phyloP scores from a whole-genome alignment of 2,329 filamentous ascomycete genomes.

The Curvularia verruculosa region DNA sequence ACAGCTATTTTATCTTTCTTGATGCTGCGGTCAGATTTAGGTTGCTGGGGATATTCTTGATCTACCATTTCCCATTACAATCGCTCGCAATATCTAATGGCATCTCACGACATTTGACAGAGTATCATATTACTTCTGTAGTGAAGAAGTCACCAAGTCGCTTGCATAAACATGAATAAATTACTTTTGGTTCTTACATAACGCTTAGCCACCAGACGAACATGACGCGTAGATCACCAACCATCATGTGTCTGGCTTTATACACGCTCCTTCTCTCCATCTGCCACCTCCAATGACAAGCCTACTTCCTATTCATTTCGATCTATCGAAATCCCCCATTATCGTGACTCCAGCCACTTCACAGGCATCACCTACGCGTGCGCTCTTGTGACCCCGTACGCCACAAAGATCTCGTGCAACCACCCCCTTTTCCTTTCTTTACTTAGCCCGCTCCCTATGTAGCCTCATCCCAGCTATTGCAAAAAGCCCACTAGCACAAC shows the following conservation, averaged over 20 bases:
- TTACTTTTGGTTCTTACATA: no score
- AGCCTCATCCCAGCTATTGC: no score
- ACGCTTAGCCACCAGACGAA: background rate
- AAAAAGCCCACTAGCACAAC: background rate
- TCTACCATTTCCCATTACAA: no score
- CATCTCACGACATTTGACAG: no score
- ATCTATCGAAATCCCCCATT: background rate
- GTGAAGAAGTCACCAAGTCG: no score
- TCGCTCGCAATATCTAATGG: no score
- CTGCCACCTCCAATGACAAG: background rate
- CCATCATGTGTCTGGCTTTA: background rate
- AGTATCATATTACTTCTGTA: no score
- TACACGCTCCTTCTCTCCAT: no score
- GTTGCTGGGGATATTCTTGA: no score
- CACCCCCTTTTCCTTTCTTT: background rate
- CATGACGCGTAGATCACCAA: background rate
- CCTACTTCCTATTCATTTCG: background rate
- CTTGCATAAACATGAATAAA: background rate
- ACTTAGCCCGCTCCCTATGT: no score
- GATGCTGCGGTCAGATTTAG: no score
- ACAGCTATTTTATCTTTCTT: background rate
- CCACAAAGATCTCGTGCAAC: background rate
- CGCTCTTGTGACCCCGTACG: background rate
- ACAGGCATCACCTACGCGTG: background rate
- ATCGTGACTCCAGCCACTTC: background rate